These are phyloP conservation scores for Oryza meridionalis DNA, from an alignment of 176 grass and related monocot species.

Conservation along the genomic window DNA sequence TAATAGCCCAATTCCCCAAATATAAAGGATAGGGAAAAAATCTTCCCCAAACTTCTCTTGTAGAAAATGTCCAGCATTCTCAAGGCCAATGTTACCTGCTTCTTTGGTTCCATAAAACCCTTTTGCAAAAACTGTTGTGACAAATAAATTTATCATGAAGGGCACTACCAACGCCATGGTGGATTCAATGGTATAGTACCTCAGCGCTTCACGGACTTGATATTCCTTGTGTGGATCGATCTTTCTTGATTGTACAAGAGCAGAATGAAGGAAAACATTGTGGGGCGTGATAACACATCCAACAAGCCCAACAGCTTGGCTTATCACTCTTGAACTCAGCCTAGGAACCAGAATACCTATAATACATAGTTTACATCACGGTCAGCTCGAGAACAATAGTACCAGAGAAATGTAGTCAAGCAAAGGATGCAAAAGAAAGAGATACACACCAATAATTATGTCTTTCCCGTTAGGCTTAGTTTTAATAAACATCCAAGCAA, in stretches of 20 bases:
- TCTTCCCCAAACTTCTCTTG: constrained; percentile 75
- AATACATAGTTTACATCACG: background rate
- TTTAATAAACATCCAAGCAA: constrained; percentile 87
- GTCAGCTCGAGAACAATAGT: background rate
- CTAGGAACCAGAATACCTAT: constrained; percentile 80
- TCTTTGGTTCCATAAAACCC: constrained; percentile 84
- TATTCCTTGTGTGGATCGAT: constrained; percentile 74
- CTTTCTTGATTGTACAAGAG: constrained; percentile 88
- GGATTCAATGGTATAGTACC: constrained; percentile 94
- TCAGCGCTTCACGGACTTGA: constrained; percentile 74
- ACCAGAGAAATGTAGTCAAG: background rate
- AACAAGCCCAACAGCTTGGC: constrained; percentile 90
- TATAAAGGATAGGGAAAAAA: constrained; percentile 81
- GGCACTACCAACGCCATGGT: constrained; percentile 69
- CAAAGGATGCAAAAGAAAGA: constrained; percentile 2
- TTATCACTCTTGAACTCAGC: constrained; percentile 75
- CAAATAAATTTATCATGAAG: constrained; percentile 92
- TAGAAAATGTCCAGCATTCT: constrained; percentile 85
- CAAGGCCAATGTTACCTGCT: constrained; percentile 66
- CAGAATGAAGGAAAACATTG: constrained; percentile 93
- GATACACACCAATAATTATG: constrained; percentile 57
- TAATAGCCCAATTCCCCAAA: constrained; percentile 89
- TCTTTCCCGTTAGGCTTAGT: constrained; percentile 75
- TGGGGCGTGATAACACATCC: constrained; percentile 93
- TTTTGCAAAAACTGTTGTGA: constrained; percentile 82